phyloP scores from a whole-genome alignment of 2,329 filamentous ascomycete species.

The Zasmidium angulare region DNA sequence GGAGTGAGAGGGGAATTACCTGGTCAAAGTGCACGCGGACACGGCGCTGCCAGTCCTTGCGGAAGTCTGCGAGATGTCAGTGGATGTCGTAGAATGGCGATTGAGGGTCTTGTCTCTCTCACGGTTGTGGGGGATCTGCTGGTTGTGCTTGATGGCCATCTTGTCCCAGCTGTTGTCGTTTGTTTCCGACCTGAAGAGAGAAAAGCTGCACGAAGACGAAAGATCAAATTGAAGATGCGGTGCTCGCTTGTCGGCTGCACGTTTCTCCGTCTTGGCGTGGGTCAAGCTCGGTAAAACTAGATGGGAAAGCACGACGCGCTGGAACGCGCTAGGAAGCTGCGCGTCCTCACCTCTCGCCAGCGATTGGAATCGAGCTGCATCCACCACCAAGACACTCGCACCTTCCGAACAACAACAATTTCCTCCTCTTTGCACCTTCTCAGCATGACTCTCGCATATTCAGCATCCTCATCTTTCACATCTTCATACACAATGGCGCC shows the following conservation, averaged over 20 bases:
- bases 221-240: neutral
- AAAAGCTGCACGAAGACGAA: slow-evolving; percentile 5
- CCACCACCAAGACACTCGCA: neutral
- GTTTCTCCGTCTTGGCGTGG: neutral
- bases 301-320: too few relatives aligned
- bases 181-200: slow-evolving; percentile 15
- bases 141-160: slow-evolving; percentile 99
- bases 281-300: neutral
- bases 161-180: slow-evolving; percentile 10
- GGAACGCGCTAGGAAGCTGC: slow-evolving; percentile 3
- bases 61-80: slow-evolving; percentile 69
- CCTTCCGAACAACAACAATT: neutral
- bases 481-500: slow-evolving; percentile 26
- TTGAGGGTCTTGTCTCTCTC: slow-evolving; percentile 16
- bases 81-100: slow-evolving; percentile 3
- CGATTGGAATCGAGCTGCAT: neutral
- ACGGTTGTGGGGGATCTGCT: slow-evolving; percentile 93
- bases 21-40: slow-evolving; percentile 99
- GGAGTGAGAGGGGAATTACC: slow-evolving; percentile 66
- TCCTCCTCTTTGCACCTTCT: slow-evolving; percentile 2
- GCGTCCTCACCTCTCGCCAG: slow-evolving; percentile 2
- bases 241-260: neutral
- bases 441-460: neutral
- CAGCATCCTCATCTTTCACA: slow-evolving; percentile 1
- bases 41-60: slow-evolving; percentile 99